Evolutionary conservation across 371 early-diverging fungal species (phyloP), one percentile per base, ranked within the genome.

Genomic region (Mortierella sp.): DNA sequence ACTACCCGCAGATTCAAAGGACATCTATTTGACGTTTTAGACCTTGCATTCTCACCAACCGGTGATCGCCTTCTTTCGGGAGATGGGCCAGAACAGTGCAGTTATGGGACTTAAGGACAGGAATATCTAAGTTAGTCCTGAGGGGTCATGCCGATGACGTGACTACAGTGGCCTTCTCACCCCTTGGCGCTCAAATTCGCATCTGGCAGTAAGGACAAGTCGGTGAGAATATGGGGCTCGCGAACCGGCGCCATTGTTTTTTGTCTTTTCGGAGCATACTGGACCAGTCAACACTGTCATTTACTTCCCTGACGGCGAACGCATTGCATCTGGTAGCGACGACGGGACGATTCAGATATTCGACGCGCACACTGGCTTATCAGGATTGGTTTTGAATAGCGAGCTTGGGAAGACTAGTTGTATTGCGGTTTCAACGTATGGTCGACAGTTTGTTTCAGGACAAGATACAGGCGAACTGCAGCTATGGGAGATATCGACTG

Each of bases 11-110:
- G 19, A 5, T 55, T 74, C 0, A 16, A 13, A 11, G 79, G 54
- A 6, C 78, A 72, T 43, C 10, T 31, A n/a, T 31, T 16, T 9
- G 3, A 1, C 40, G 78, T 73, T 19, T 14, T 8, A 16, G 46
- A 73, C 16, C 40, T 78, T 5, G 74, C 40, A 0, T 78, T 34
- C 70, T 78, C 78, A 4, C 78, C 78, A 5, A 40, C 40, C 55
- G 37, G 73, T 19, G n/a, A 72, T 46, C 77, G 72, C 3, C 57
- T 77, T 26, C 61, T 61, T 5, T 77, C 72, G 0, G 48, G 71
- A 61, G 77, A 34, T 21, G n/a, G 24, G 64, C 61, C 64, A 64
- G n/a, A 14, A 71, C 59, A 2, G 40, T 72, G 9, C 59, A 51
- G 24, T 19, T 72, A 3, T 77, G 77, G 77, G 50, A 64, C 51